Percentiles rank a stretch among this genome's conserved stretches.
phyloP scores from a whole-genome alignment of 192 early-diverging fungal species.

The Rhizophagus prolifer region DNA sequence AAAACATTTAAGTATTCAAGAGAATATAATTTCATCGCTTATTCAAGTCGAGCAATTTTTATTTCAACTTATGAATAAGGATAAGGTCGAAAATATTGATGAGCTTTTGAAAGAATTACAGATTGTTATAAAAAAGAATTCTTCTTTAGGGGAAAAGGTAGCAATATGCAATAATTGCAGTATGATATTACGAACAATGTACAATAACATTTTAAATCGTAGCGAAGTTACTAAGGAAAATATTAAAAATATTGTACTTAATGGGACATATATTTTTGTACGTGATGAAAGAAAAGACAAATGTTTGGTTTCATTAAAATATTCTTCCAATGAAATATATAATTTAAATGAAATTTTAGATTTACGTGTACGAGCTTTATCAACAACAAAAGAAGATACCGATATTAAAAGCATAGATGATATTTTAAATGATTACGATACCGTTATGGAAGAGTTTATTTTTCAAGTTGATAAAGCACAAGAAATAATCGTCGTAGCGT shows the following conservation, averaged over 20 bases:
- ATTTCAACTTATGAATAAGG: neutral
- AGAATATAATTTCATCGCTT: conserved; percentile 22
- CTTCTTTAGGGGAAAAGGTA: conserved; percentile 1
- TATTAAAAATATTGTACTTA: conserved; percentile 20
- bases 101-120: conserved; percentile 3
- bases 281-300: neutral
- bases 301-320: too few relatives aligned
- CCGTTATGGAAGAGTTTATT: conserved; percentile 21
- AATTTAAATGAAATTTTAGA: neutral
- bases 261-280: conserved; percentile 22
- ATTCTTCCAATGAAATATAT: neutral
- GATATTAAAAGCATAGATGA: neutral
- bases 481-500: conserved; percentile 22
- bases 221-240: conserved; percentile 28
- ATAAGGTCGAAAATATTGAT: neutral
- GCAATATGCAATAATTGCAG: neutral
- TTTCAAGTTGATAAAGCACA: conserved; percentile 23
- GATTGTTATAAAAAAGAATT: neutral
- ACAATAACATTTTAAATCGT: conserved; percentile 19
- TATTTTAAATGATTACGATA: neutral
- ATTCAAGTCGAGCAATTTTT: conserved; percentile 29
- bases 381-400: neutral
- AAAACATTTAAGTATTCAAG: conserved; percentile 3
- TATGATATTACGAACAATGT: conserved; percentile 27
- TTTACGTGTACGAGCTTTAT: conserved; percentile 27